phyloP scores from a whole-genome alignment of 2,329 filamentous ascomycete species.

The Aspergillus sp. region DNA sequence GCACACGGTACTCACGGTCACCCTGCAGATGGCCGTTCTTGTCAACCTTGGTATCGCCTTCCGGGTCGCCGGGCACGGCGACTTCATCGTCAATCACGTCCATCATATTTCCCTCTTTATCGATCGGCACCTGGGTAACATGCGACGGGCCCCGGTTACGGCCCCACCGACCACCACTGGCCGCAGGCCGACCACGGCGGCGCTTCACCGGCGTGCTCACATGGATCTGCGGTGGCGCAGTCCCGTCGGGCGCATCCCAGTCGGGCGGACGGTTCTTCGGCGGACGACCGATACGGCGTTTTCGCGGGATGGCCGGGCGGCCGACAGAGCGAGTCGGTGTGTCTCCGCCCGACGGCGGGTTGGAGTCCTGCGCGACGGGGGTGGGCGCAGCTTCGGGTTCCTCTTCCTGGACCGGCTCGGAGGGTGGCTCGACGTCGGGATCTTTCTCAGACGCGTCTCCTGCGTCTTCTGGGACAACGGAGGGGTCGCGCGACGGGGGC shows the following conservation, averaged over 20 bases:
- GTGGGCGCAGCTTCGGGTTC: conserved; percentile 42
- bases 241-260: conserved; percentile 62
- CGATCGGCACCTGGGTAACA: conserved; percentile 78
- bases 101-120: conserved; percentile 90
- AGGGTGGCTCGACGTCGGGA: conserved; percentile 25
- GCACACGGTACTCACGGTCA: conserved; percentile 88
- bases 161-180: conserved; percentile 67
- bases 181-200: conserved; percentile 56
- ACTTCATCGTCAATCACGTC: conserved; percentile 92
- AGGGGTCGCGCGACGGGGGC: conserved; percentile 31
- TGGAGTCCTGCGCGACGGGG: conserved; percentile 31
- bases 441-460: conserved; percentile 28
- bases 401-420: conserved; percentile 44
- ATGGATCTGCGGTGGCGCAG: conserved; percentile 43
- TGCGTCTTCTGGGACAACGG: conserved; percentile 33
- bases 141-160: conserved; percentile 71
- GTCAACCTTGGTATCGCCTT: conserved; percentile 92
- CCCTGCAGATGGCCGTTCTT: conserved; percentile 79
- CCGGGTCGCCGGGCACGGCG: conserved; percentile 77
- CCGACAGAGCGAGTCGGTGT: conserved; percentile 52
- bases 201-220: conserved; percentile 54
- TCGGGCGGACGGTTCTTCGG: conserved; percentile 81
- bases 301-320: conserved; percentile 62
- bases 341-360: conserved; percentile 45
- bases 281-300: conserved; percentile 75